phyloP scores from a whole-genome alignment of 352 stramenopile genomes.

The Phytophthora chlamydospora region DNA sequence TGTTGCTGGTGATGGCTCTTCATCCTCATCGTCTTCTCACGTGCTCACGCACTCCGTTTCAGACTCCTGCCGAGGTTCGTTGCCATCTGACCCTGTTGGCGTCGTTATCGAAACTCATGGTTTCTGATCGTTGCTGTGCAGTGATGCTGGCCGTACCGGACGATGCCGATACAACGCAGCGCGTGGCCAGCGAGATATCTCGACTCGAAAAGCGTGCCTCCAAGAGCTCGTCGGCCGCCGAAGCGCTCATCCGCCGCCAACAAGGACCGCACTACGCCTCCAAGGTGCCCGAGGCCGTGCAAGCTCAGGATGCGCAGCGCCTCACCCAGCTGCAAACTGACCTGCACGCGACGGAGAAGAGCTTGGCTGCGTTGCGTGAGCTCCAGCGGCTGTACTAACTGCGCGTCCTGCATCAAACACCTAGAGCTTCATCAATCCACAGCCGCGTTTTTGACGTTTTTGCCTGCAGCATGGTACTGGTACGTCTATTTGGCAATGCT shows the following conservation, averaged over 20 bases:
- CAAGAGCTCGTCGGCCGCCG: constrained; percentile 59
- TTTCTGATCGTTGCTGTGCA: constrained; percentile 20
- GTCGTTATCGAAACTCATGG: neutral
- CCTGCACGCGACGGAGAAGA: constrained; percentile 54
- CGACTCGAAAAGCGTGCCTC: constrained; percentile 65
- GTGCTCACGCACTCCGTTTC: constrained; percentile 63
- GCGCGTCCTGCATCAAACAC: too few relatives aligned
- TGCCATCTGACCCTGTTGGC: neutral
- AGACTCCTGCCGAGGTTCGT: constrained; percentile 57
- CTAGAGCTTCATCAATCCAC: too few relatives aligned
- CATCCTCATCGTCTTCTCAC: constrained; percentile 16
- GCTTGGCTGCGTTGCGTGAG: constrained; percentile 55
- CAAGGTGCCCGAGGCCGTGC: constrained; percentile 75
- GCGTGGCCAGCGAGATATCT: constrained; percentile 63
- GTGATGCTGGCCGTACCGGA: constrained; percentile 71
- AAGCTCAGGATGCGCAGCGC: constrained; percentile 64
- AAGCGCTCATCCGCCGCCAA: constrained; percentile 52
- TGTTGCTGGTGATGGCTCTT: constrained; percentile 4
- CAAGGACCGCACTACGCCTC: constrained; percentile 51
- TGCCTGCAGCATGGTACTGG: too few relatives aligned
- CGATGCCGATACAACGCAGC: constrained; percentile 67
- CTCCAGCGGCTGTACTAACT: constrained; percentile 64
- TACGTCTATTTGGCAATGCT: too few relatives aligned
- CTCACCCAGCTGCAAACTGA: constrained; percentile 65
- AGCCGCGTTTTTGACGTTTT: too few relatives aligned